Evolutionary conservation across 2,329 filamentous ascomycete genomes (phyloP).

Genomic region (Corinectria fuckeliana): DNA sequence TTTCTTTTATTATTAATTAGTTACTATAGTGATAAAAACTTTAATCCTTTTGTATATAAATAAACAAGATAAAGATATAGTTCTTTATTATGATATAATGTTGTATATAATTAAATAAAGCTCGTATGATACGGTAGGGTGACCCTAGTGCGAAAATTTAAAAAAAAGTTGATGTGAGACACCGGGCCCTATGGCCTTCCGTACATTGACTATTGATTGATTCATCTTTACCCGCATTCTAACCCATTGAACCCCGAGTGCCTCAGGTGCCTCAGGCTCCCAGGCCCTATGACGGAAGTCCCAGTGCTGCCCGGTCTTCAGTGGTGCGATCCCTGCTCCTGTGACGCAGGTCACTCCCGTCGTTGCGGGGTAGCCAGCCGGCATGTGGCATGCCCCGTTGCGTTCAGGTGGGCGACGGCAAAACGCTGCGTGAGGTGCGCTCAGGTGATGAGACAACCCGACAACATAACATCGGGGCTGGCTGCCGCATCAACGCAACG

Average conservation of each 20-base stretch:
- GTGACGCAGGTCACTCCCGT: slow-evolving; percentile 29
- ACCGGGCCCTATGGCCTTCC: too few species aligned
- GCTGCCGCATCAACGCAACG: slow-evolving; percentile 41
- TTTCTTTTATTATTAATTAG: too few species aligned
- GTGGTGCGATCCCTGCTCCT: slow-evolving; percentile 34
- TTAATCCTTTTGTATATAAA: too few species aligned
- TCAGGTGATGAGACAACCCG: slow-evolving; percentile 33
- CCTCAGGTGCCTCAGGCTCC: slow-evolving; percentile 8
- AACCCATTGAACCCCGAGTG: background rate
- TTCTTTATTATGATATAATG: too few species aligned
- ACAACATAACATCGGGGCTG: slow-evolving; percentile 32
- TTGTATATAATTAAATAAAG: too few species aligned
- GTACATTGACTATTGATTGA: too few species aligned
- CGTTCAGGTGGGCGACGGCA: slow-evolving; percentile 14
- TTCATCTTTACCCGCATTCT: background rate
- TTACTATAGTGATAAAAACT: too few species aligned
- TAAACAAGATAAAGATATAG: too few species aligned
- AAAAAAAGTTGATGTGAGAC: too few species aligned
- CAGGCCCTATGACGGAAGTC: background rate
- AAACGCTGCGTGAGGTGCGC: slow-evolving; percentile 18
- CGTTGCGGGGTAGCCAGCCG: slow-evolving; percentile 38
- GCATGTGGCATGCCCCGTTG: slow-evolving; percentile 23
- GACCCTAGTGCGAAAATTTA: too few species aligned
- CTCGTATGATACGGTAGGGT: too few species aligned
- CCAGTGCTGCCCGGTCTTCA: slow-evolving; percentile 8